Base-by-base conservation (phyloP, 73 alveolate genomes). In the Uronychia binucleata region DNA sequence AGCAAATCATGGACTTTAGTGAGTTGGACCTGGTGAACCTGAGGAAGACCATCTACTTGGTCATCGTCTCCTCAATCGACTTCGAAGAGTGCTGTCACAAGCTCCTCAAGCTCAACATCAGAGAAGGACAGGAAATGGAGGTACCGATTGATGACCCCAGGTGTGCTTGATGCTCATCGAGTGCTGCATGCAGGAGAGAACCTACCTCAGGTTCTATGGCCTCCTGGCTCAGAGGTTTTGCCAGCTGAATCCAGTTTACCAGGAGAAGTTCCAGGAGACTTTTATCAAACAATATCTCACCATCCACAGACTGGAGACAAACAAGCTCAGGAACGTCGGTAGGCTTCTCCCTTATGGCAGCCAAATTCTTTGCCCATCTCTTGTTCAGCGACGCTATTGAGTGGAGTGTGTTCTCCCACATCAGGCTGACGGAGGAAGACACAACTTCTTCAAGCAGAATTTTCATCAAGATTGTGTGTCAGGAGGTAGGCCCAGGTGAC, bases 61-160 rank as follows among this genome's bases (percentile, higher is more conserved):
- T 95, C 79, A 97, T 98, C 81, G 96, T 96, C 94, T 96, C 99
- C 85, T 91, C 99, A 34, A 98, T 97, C 29, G 99, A 98, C 87
- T 97, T 91, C 78, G 98, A 98, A 91, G 99, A 98, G 92, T 97
- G 99, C 84, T 96, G 97, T 31, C 99, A 98, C 95, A 98, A 98
- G 91, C 93, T 98, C 78, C 91, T 98, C 80, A 98, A 98, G 86
- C 97, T 97, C 91, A 94, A 97, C 82, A 97, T 98, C 13, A 92
- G 98, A 11, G 99, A 94, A 80, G 99, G 99, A 14, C 98, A 98
- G 87, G 99, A 98, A 94, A 94, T 94, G 78, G 99, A 98, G 94
- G 67, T 46, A 46, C 5, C 5, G 67, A n/a, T n/a, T n/a, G n/a
- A n/a, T n/a, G 67, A 19, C 19, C n/a, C 5, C 19, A 46, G 67